Evolutionary conservation across 1,284 basidiomycete species (phyloP).

Genomic region (Cystobasidium slooffiae): DNA sequence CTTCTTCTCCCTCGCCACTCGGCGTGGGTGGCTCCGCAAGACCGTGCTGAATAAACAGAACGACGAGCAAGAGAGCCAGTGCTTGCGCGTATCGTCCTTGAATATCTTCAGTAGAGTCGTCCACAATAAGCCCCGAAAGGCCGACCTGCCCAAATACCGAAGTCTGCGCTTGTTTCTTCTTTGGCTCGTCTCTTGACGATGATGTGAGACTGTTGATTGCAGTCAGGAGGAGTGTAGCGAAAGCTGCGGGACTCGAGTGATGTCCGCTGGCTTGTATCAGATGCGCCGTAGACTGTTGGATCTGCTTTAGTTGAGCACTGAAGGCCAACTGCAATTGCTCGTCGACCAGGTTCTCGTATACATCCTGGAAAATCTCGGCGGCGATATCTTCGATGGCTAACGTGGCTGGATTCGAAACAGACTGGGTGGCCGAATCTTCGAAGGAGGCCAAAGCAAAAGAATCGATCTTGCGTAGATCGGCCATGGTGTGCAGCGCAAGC

Average conservation of each 20-base stretch:
- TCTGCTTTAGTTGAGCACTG: conserved; percentile 1
- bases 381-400: conserved; percentile 47
- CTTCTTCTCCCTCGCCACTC: conserved; percentile 47
- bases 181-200: neutral
- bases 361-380: conserved; percentile 50
- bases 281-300: neutral
- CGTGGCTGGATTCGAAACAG: conserved; percentile 36
- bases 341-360: conserved; percentile 52
- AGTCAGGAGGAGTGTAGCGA: neutral
- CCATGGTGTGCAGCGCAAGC: conserved; percentile 68
- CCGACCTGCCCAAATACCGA: neutral
- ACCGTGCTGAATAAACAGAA: conserved; percentile 54
- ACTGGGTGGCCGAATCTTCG: conserved; percentile 46
- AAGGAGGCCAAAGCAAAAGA: conserved; percentile 60
- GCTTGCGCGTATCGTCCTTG: conserved; percentile 54
- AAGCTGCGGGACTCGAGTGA: neutral
- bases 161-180: neutral
- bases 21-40: conserved; percentile 8
- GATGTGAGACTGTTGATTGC: neutral
- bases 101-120: neutral
- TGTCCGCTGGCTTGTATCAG: neutral
- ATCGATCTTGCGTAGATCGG: conserved; percentile 60
- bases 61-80: conserved; percentile 55
- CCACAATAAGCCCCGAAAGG: neutral
- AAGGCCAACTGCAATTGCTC: conserved; percentile 46